Evolutionary conservation across 768 basidiomycete genomes (phyloP).

Genomic region (Suillus subalutaceus): DNA sequence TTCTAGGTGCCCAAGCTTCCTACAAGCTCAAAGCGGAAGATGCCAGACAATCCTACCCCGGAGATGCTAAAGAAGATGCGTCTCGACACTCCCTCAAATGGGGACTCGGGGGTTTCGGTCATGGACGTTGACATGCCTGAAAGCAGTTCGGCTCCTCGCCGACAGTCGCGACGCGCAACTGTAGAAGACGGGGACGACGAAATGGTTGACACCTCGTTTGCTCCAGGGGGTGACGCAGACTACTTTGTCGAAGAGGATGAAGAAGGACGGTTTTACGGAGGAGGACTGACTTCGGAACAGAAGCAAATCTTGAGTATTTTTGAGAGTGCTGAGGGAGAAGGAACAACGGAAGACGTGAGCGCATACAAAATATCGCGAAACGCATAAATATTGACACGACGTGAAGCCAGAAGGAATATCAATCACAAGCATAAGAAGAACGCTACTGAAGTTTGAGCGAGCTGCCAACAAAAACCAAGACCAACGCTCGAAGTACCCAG

Average conservation of each 20-base stretch:
- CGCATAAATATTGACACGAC: constrained; percentile 3
- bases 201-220: constrained; percentile 51
- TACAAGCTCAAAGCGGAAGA: constrained; percentile 65
- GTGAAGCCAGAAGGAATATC: constrained; percentile 67
- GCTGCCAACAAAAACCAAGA: constrained; percentile 95
- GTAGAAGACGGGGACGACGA: constrained; percentile 59
- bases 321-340: constrained; percentile 70
- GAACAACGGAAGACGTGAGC: constrained; percentile 69
- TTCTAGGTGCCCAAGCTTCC: constrained; percentile 70
- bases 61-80: constrained; percentile 85
- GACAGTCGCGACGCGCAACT: constrained; percentile 45
- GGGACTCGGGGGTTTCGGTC: constrained; percentile 14
- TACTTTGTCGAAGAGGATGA: constrained; percentile 92
- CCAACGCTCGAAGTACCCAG: constrained; percentile 91
- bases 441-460: constrained; percentile 82
- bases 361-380: constrained; percentile 1
- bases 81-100: constrained; percentile 43
- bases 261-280: constrained; percentile 91
- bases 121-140: constrained; percentile 9
- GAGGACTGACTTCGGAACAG: constrained; percentile 90
- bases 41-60: constrained; percentile 75
- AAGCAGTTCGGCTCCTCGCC: constrained; percentile 17
- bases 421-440: constrained; percentile 68
- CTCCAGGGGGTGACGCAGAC: constrained; percentile 87
- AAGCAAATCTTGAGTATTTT: constrained; percentile 96